Evolutionary conservation across 257 asterid genomes (phyloP).

Genomic region (Plantago elongata): DNA sequence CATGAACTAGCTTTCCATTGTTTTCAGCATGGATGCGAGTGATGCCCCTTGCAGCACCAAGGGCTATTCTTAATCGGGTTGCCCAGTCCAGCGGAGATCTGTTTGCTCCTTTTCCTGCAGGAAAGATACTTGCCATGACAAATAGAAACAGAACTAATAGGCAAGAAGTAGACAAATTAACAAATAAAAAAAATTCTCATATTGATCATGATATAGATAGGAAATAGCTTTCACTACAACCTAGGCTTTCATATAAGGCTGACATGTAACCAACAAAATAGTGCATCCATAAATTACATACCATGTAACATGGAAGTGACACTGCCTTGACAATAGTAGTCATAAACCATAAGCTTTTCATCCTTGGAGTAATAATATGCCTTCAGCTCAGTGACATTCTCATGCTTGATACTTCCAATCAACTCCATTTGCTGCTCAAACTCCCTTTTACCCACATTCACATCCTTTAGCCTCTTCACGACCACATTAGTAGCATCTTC

Average conservation of each 20-base stretch:
- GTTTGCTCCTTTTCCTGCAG: constrained; percentile 58
- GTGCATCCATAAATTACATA: constrained; percentile 17
- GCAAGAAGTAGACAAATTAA: too few relatives aligned
- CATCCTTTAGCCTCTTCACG: constrained; percentile 91
- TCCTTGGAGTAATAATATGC: constrained; percentile 95
- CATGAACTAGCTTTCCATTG: constrained; percentile 77
- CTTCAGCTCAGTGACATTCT: constrained; percentile 76
- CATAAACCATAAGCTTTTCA: constrained; percentile 92
- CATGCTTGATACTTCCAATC: constrained; percentile 75
- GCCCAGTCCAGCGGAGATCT: constrained; percentile 67
- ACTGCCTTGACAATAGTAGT: constrained; percentile 69
- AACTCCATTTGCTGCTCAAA: constrained; percentile 84
- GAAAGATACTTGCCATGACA: neutral
- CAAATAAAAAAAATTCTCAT: too few relatives aligned
- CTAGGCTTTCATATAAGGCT: too few relatives aligned
- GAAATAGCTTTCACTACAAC: too few relatives aligned
- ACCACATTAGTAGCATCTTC: constrained; percentile 84
- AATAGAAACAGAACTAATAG: too few relatives aligned
- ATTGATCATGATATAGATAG: too few relatives aligned
- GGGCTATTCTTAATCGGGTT: constrained; percentile 59
- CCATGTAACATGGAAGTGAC: constrained; percentile 83
- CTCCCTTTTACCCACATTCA: constrained; percentile 75
- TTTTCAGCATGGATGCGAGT: constrained; percentile 67
- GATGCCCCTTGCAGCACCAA: constrained; percentile 77
- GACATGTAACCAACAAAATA: too few relatives aligned